phyloP scores from a whole-genome alignment of 2,329 filamentous ascomycete species.

The Sphaerulina musiva region DNA sequence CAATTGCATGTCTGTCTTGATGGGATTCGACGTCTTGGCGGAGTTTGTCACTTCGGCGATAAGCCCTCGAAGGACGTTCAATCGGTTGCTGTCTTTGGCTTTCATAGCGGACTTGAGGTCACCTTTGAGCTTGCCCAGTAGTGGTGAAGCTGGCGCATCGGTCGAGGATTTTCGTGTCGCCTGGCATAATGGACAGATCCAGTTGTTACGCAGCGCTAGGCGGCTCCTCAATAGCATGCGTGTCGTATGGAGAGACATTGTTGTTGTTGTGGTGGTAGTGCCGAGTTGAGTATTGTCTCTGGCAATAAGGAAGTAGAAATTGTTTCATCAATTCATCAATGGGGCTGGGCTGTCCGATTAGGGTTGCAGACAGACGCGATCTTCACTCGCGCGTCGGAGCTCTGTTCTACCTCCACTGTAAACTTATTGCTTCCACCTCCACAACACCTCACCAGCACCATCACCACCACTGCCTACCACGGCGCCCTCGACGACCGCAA shows the following conservation, averaged over 20 bases:
- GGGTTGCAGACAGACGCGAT: not conserved
- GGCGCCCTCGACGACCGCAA: not conserved
- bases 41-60: slow-evolving; percentile 67
- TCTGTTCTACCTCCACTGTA: not conserved
- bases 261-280: not conserved
- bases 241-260: slow-evolving; percentile 16
- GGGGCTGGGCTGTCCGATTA: not conserved
- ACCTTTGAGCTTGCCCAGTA: slow-evolving; percentile 41
- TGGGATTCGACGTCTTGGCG: slow-evolving; percentile 64
- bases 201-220: slow-evolving; percentile 11
- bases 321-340: not conserved
- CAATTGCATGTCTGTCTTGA: slow-evolving; percentile 63
- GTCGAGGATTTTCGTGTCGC: slow-evolving; percentile 19
- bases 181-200: slow-evolving; percentile 26
- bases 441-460: not conserved
- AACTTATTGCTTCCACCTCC: not conserved
- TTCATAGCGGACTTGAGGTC: slow-evolving; percentile 46
- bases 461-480: not conserved
- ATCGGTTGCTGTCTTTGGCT: slow-evolving; percentile 50
- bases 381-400: not conserved
- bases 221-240: slow-evolving; percentile 17
- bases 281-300: not conserved
- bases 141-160: slow-evolving; percentile 30
- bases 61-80: slow-evolving; percentile 62
- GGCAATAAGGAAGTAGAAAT: not conserved